These are phyloP conservation scores for Schizothecium vesticola DNA, from an alignment of 495 filamentous ascomycete species.

Conservation along the genomic window DNA sequence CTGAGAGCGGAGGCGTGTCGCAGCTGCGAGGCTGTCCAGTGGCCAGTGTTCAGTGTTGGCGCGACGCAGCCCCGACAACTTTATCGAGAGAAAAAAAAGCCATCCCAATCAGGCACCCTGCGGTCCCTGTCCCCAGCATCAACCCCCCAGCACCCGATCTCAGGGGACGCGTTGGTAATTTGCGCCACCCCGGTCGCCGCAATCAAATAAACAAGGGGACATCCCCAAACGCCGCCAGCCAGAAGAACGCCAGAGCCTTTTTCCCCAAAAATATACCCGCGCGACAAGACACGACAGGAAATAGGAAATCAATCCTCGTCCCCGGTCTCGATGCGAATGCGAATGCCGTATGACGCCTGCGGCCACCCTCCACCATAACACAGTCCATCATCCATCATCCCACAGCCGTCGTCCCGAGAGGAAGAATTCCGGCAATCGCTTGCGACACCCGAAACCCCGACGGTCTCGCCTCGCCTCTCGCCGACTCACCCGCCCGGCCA, in stretches of 20 bases:
- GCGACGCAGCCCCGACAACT: constrained; percentile 7
- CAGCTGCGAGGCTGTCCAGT: too few species aligned
- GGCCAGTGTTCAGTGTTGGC: constrained; percentile 2
- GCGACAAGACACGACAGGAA: constrained; percentile 15
- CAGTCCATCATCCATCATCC: background rate
- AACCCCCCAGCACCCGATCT: constrained; percentile 15
- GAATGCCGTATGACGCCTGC: constrained; percentile 25
- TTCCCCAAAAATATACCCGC: constrained; percentile 27
- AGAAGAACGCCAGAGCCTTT: background rate
- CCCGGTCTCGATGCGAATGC: constrained; percentile 2
- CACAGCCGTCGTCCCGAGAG: too few species aligned
- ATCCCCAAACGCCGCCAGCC: constrained; percentile 16
- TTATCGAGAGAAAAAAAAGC: background rate
- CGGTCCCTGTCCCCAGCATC: constrained; percentile 4
- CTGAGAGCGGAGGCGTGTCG: background rate
- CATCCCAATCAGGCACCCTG: constrained; percentile 8
- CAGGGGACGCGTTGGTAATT: constrained; percentile 38
- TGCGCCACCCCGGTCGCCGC: constrained; percentile 30
- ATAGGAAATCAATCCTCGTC: constrained; percentile 16
- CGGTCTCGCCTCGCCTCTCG: background rate
- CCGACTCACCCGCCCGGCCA: background rate
- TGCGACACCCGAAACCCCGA: constrained; percentile 1
- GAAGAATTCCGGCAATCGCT: background rate
- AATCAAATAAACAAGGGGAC: constrained; percentile 38
- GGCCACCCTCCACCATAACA: constrained; percentile 9